Base-by-base conservation (phyloP, 192 early-diverging fungal genomes). In the Chytriomyces sp. region DNA sequence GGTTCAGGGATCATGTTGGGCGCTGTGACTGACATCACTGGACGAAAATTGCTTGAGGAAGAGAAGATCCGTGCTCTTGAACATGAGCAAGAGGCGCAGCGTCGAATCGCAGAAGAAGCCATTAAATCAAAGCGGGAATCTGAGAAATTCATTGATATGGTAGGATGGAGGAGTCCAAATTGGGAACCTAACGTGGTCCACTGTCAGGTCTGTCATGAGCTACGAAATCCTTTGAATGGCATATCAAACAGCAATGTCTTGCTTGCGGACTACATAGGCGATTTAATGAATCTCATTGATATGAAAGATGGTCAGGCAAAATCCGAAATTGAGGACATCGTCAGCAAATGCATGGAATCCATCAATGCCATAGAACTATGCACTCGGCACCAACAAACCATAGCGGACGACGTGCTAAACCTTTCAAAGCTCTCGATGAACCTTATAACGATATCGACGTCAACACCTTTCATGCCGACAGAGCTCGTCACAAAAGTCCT, bases 101-200 rank as follows among this genome's bases (percentile, higher is more conserved):
- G 67, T 52, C 56, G 54, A 22, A 12, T 75, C 0, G 79, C 79
- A n/a, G 76, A 81, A 44, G 79, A 81, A 44, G 79, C 79, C 0
- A 76, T 77, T 39, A 31, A 56, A 26, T 40, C 74, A 4, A 59
- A 68, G 60, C 25, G 57, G 26, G 72, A 81, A 38, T 76, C 76
- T 36, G 79, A 81, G 52, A 63, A 72, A 30, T 81, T 81, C 53
- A 81, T 81, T 34, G 78, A 81, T 40, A 81, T 81, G 79, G 72
- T 72, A 22, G 8, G 37, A 36, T 2, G 36, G 8, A 5, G 5
- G 6, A 6, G 60, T 7, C 28, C 19, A 14, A 10, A 8, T 12
- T 19, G 53, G 4, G 8, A 44, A 10, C 49, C n/a, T n/a, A n/a
- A n/a, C n/a, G n/a, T n/a, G n/a, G n/a, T n/a, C n/a, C 12, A 26